Percentiles rank a stretch among this genome's conserved stretches.
These are phyloP conservation scores for Colletotrichum endophyticum DNA, from an alignment of 2,329 filamentous ascomycete genomes.

Conservation along the genomic window DNA sequence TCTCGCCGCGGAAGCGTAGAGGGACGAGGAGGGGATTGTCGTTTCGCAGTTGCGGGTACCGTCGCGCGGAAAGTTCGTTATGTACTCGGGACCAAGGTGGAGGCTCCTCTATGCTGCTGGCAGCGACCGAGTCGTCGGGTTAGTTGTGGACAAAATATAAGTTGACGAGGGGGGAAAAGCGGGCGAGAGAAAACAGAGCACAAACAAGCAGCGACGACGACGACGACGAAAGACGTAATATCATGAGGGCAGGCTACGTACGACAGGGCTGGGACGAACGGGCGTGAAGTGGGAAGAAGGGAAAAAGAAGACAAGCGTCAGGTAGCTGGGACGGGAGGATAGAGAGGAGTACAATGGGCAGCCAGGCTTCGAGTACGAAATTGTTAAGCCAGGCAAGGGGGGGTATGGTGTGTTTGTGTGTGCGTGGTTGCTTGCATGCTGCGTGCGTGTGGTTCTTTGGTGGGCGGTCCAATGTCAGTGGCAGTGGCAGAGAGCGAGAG, in stretches of 20 bases:
- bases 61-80: constrained; percentile 18
- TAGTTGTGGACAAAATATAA: not conserved
- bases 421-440: not conserved
- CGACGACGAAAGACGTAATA: constrained; percentile 7
- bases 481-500: not conserved
- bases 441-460: not conserved
- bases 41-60: constrained; percentile 21
- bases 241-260: constrained; percentile 18
- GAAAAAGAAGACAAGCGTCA: not conserved
- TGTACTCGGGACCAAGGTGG: constrained; percentile 17
- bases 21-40: not conserved
- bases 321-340: constrained; percentile 11
- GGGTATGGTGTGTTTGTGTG: not conserved
- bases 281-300: constrained; percentile 11
- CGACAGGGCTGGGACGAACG: constrained; percentile 20
- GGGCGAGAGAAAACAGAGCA: constrained; percentile 4
- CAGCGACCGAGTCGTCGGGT: constrained; percentile 10
- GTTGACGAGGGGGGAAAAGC: not conserved
- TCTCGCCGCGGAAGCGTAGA: not conserved
- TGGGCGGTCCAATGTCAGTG: not conserved
- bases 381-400: constrained; percentile 15
- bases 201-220: constrained; percentile 1
- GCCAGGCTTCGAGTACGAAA: constrained; percentile 15
- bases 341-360: not conserved
- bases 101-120: constrained; percentile 15